These are phyloP conservation scores for Berkeleyomyces rouxiae DNA, from an alignment of 2,329 filamentous ascomycete genomes.

Conservation along the genomic window DNA sequence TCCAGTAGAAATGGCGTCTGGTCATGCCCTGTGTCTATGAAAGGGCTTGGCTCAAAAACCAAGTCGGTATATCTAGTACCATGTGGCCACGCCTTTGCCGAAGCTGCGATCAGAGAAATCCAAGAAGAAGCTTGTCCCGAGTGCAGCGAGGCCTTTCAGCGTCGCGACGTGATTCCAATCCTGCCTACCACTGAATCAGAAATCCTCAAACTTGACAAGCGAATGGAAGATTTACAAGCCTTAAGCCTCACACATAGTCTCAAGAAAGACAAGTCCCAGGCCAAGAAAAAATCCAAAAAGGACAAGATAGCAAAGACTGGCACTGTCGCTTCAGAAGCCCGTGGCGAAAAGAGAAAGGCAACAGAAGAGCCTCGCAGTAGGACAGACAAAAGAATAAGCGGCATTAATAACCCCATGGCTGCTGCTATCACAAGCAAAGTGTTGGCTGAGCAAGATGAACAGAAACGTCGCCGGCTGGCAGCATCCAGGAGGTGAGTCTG, in stretches of 20 bases:
- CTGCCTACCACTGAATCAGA: conserved; percentile 57
- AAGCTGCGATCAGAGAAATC: conserved; percentile 72
- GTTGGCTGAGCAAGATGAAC: conserved; percentile 67
- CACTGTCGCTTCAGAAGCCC: neutral
- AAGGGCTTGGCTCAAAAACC: conserved; percentile 61
- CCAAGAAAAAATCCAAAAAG: conserved; percentile 64
- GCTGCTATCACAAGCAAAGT: conserved; percentile 76
- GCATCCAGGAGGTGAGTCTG: conserved; percentile 10
- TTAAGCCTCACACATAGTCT: conserved; percentile 68
- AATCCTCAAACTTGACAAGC: conserved; percentile 45
- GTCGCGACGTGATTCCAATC: conserved; percentile 68
- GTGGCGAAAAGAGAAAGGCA: conserved; percentile 19
- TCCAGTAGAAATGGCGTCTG: conserved; percentile 30
- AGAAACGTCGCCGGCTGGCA: conserved; percentile 58
- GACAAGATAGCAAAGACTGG: conserved; percentile 22
- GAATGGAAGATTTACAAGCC: conserved; percentile 52
- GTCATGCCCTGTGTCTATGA: conserved; percentile 77
- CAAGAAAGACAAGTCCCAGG: conserved; percentile 55
- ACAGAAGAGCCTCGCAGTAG: conserved; percentile 12
- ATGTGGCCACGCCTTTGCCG: conserved; percentile 87
- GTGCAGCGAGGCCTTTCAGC: conserved; percentile 59
- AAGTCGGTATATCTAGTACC: conserved; percentile 83
- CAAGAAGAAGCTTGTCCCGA: conserved; percentile 44
- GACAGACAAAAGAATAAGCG: conserved; percentile 27
- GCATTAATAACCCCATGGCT: conserved; percentile 79